Base-by-base conservation (phyloP, 192 early-diverging fungal genomes). In the Coemansia sp. region DNA sequence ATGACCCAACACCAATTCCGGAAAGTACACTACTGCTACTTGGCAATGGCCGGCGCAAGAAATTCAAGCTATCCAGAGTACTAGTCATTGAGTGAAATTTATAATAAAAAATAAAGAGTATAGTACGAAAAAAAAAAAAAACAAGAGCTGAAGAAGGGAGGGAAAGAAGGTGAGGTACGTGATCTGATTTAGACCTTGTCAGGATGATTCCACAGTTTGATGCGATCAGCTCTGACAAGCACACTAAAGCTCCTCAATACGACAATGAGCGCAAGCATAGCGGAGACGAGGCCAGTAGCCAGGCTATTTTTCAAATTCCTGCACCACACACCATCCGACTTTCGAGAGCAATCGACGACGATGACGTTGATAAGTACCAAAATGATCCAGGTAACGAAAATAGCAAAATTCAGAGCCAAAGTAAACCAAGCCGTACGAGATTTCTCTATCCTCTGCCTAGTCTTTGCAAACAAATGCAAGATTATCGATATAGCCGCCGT, bases 261-360 rank as follows among this genome's bases (percentile, higher is more conserved):
- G 9, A 83, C 67, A 12, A 78, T 59, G 18, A 83, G 67, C 11
- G 80, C 69, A 34, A 83, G 67, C 73, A 78, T 67, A 2, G 80
- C 80, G 8, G 80, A 83, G n/a, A 83, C 63, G 41, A 83, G 70
- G 0, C 65, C 80, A 0, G 73, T 77, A 15, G 80, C 80, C 80
- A 74, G 44, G 9, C 73, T 72, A 2, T 60, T 49, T 51, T 78
- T 83, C 34, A 67, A 51, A 49, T 76, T 70, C 15, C 41, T 18
- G 70, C 80, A 83, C 80, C 80, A 83, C 24, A 62, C 10, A 27
- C 80, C 76, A 12, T 78, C 76, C 4, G 20, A 46, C 54, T 61
- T 71, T 12, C 46, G 62, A 5, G 80, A 83, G 46, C 80, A 83
- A n/a, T 83, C 80, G 5, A 78, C 73, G 1, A 63, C 75, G n/a